Percentiles rank a stretch among this genome's conserved stretches.
phyloP scores from a whole-genome alignment of 1,284 basidiomycete genomes.

The Kwoniella shivajii region DNA sequence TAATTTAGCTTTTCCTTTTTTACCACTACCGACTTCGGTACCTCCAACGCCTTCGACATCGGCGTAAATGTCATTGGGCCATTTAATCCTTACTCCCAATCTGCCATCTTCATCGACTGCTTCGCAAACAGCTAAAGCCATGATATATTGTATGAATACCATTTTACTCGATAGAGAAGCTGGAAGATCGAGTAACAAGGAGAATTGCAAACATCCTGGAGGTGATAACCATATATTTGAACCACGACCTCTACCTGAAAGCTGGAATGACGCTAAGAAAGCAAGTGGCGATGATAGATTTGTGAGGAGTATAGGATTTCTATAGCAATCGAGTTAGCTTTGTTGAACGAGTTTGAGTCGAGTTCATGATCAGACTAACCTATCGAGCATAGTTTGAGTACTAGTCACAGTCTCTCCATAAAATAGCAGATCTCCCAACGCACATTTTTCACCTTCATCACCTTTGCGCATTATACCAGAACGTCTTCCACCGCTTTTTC shows the following conservation, averaged over 20 bases:
- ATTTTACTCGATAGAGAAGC: constrained; percentile 65
- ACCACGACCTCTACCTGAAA: constrained; percentile 85
- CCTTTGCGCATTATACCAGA: constrained; percentile 37
- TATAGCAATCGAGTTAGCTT: constrained; percentile 54
- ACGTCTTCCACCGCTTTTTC: constrained; percentile 36
- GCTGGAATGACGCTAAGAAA: constrained; percentile 83
- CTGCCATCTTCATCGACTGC: constrained; percentile 63
- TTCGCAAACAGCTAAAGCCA: constrained; percentile 84
- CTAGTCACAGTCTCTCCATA: constrained; percentile 91
- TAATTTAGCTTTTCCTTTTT: constrained; percentile 66
- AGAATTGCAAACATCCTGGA: constrained; percentile 83
- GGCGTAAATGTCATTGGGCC: constrained; percentile 97
- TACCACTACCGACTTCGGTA: constrained; percentile 39
- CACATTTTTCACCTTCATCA: constrained; percentile 23
- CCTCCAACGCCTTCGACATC: constrained; percentile 56
- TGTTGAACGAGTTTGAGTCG: background rate
- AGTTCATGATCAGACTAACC: constrained; percentile 59
- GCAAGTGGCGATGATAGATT: constrained; percentile 69
- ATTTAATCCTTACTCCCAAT: constrained; percentile 76
- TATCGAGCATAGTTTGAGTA: constrained; percentile 93
- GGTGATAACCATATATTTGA: constrained; percentile 93
- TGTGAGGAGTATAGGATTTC: constrained; percentile 75
- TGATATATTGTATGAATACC: constrained; percentile 95
- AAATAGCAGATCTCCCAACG: constrained; percentile 72
- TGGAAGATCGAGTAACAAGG: constrained; percentile 69